Percentiles rank a stretch among this genome's conserved stretches.
These are phyloP conservation scores for Balakata baccata DNA, from an alignment of 345 rosid genomes.

Conservation along the genomic window DNA sequence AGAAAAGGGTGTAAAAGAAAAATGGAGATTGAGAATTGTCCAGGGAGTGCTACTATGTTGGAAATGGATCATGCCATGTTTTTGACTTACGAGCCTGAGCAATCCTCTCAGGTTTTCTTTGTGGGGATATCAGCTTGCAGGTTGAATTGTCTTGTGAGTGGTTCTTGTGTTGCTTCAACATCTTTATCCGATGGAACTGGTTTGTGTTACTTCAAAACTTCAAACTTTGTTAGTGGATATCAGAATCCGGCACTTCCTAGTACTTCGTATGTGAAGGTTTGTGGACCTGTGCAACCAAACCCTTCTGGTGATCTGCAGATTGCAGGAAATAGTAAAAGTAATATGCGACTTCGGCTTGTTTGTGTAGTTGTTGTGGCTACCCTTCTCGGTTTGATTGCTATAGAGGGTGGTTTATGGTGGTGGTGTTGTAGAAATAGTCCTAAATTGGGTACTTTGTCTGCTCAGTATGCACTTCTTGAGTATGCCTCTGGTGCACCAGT, in stretches of 20 bases:
- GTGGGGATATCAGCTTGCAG: constrained; percentile 54
- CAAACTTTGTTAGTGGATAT: constrained; percentile 49
- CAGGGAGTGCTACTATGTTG: constrained; percentile 47
- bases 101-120: constrained; percentile 36
- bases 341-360: constrained; percentile 31
- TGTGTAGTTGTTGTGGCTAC: constrained; percentile 38
- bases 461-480: constrained; percentile 58
- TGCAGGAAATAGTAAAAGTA: constrained; percentile 14
- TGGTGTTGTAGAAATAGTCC: constrained; percentile 52
- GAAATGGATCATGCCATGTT: constrained; percentile 47
- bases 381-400: constrained; percentile 38
- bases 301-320: constrained; percentile 11
- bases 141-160: constrained; percentile 44
- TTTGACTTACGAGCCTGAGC: constrained; percentile 49
- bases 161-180: constrained; percentile 53
- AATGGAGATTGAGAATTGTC: constrained; percentile 48
- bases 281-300: constrained; percentile 45
- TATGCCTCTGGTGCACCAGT: constrained; percentile 58
- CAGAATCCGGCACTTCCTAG: constrained; percentile 55
- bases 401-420: constrained; percentile 55
- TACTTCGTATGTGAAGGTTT: constrained; percentile 60
- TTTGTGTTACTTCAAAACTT: constrained; percentile 43
- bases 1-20: constrained; percentile 63
- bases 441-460: constrained; percentile 40
- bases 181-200: constrained; percentile 60